These are phyloP conservation scores for Boletus reticuloceps DNA, from an alignment of 768 basidiomycete species.

Conservation along the genomic window DNA sequence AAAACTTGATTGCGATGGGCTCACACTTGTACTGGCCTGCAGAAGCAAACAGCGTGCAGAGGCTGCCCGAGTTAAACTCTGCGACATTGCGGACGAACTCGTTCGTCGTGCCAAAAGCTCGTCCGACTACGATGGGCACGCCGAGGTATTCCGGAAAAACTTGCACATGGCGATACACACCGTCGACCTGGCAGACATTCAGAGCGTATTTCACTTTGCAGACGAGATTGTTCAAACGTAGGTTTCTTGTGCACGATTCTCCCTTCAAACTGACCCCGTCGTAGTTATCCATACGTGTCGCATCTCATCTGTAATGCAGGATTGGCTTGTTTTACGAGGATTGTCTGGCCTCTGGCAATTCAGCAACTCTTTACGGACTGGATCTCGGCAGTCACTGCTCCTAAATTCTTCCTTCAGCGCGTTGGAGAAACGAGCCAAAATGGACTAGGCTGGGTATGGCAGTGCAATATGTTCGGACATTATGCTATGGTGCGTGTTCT, in stretches of 20 bases:
- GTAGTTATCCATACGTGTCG: conserved; percentile 76
- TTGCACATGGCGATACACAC: conserved; percentile 57
- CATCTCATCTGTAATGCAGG: conserved; percentile 84
- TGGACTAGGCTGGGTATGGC: conserved; percentile 79
- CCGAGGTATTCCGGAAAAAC: conserved; percentile 55
- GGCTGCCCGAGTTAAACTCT: conserved; percentile 54
- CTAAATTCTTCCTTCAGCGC: conserved; percentile 56
- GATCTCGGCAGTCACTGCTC: conserved; percentile 49
- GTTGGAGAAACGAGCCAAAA: conserved; percentile 61
- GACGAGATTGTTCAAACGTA: conserved; percentile 54
- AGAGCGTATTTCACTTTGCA: conserved; percentile 61
- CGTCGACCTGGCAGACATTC: conserved; percentile 63
- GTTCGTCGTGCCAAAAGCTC: conserved; percentile 37
- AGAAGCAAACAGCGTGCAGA: conserved; percentile 63
- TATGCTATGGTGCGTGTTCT: conserved; percentile 61
- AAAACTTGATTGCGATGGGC: conserved; percentile 42
- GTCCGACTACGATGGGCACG: conserved; percentile 48
- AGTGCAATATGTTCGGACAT: conserved; percentile 82
- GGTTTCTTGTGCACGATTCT: conserved; percentile 17
- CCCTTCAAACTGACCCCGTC: background rate
- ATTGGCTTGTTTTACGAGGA: conserved; percentile 51
- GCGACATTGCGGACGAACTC: conserved; percentile 51
- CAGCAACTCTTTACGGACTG: conserved; percentile 48
- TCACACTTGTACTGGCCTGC: conserved; percentile 82
- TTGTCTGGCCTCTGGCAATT: conserved; percentile 49